These are phyloP conservation scores for Kwoniella sp. DNA, from an alignment of 768 basidiomycete genomes.

Conservation along the genomic window DNA sequence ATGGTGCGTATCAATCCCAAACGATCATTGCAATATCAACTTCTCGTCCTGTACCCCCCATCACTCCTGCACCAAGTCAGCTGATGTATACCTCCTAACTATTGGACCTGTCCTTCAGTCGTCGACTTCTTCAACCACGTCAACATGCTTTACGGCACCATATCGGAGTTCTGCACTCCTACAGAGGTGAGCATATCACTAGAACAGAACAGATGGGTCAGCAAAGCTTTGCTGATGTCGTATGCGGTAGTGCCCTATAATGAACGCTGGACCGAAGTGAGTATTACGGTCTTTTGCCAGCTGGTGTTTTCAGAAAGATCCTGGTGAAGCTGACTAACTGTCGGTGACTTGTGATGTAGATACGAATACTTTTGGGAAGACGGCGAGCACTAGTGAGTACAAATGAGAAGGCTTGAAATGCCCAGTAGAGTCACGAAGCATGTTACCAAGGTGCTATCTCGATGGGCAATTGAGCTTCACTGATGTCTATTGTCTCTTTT, in stretches of 20 bases:
- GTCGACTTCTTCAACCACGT: constrained; percentile 99
- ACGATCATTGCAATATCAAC: constrained; percentile 1
- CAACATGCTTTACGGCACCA: constrained; percentile 98
- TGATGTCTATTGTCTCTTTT: too few species aligned
- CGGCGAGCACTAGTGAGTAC: constrained; percentile 54
- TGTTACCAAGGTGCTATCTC: too few species aligned
- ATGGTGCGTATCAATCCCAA: constrained; percentile 66
- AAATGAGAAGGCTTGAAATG: too few species aligned
- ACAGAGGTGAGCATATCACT: constrained; percentile 68
- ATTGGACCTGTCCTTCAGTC: constrained; percentile 62
- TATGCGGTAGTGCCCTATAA: constrained; percentile 48
- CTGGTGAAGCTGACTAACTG: not conserved
- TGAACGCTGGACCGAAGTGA: constrained; percentile 57
- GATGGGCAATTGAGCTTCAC: not conserved
- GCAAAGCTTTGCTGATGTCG: not conserved
- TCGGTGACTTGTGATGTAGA: constrained; percentile 16
- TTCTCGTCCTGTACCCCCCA: not conserved
- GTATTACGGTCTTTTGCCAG: constrained; percentile 12
- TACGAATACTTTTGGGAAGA: constrained; percentile 57
- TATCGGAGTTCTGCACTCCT: constrained; percentile 95
- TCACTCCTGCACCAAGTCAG: not conserved
- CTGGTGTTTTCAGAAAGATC: not conserved
- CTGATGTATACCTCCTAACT: too few species aligned
- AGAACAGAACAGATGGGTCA: not conserved
- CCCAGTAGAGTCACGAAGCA: too few species aligned